These are phyloP conservation scores for Aspergillus pseudoglaucus DNA, from an alignment of 2,329 filamentous ascomycete species.

Conservation along the genomic window DNA sequence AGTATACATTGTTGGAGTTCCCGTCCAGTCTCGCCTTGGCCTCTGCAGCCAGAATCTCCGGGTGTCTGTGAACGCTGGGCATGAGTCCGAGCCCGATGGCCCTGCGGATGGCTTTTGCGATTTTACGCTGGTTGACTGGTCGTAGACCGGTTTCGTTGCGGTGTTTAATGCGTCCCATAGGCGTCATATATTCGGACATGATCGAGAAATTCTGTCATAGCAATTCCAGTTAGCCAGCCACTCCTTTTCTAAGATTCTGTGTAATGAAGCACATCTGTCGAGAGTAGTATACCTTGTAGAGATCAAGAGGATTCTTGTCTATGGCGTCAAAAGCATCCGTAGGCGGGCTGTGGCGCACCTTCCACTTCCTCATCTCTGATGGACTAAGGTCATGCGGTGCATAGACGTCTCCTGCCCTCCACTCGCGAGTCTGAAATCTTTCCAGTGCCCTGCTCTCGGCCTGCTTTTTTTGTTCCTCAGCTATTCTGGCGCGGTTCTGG, in stretches of 20 bases:
- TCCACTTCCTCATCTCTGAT: slow-evolving; percentile 77
- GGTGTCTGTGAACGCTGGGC: slow-evolving; percentile 84
- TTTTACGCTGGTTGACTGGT: slow-evolving; percentile 83
- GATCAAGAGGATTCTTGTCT: slow-evolving; percentile 69
- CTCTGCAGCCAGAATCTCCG: slow-evolving; percentile 60
- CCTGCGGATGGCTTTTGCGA: slow-evolving; percentile 86
- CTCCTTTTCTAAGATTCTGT: background rate
- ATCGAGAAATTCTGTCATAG: slow-evolving; percentile 74
- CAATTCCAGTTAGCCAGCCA: slow-evolving; percentile 2
- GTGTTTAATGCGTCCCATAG: slow-evolving; percentile 78
- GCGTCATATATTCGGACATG: slow-evolving; percentile 79
- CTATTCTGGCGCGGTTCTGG: slow-evolving; percentile 26
- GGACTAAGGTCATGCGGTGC: slow-evolving; percentile 78
- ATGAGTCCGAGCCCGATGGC: slow-evolving; percentile 86
- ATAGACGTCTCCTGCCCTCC: slow-evolving; percentile 77
- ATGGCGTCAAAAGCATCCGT: slow-evolving; percentile 73
- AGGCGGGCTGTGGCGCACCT: slow-evolving; percentile 47
- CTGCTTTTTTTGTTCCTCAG: slow-evolving; percentile 31
- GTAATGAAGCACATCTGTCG: background rate
- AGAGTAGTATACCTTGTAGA: slow-evolving; percentile 67
- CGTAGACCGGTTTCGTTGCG: slow-evolving; percentile 69
- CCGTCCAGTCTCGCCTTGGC: slow-evolving; percentile 23
- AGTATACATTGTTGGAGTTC: background rate
- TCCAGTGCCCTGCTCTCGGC: slow-evolving; percentile 34
- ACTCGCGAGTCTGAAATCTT: slow-evolving; percentile 54